These are phyloP conservation scores for Oryza meyeriana DNA, from an alignment of 176 grass and related monocot species.

Conservation along the genomic window DNA sequence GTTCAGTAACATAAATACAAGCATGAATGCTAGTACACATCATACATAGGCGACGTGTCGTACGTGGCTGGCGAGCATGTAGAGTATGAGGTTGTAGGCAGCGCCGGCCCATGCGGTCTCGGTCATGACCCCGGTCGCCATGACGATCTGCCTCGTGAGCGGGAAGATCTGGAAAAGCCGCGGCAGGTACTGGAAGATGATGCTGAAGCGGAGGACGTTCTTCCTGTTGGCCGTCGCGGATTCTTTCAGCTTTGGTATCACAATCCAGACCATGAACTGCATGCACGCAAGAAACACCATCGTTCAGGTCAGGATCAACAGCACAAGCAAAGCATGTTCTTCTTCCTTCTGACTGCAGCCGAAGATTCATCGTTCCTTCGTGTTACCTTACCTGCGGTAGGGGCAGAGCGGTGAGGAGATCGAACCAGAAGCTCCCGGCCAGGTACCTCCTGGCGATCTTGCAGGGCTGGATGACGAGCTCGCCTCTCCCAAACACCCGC, in stretches of 20 bases:
- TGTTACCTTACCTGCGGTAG: slow-evolving; percentile 70
- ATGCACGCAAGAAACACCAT: background rate
- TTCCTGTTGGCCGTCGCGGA: slow-evolving; percentile 51
- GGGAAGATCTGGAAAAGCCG: slow-evolving; percentile 91
- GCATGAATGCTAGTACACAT: too few relatives aligned
- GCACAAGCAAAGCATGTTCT: too few relatives aligned
- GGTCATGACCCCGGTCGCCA: slow-evolving; percentile 73
- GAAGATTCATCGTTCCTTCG: background rate
- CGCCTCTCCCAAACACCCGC: slow-evolving; percentile 81
- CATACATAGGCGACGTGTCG: background rate
- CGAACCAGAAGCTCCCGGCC: slow-evolving; percentile 57
- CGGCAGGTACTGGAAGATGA: slow-evolving; percentile 88
- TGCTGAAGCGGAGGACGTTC: slow-evolving; percentile 70
- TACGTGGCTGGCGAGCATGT: slow-evolving; percentile 99
- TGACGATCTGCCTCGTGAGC: slow-evolving; percentile 70
- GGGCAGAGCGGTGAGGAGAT: slow-evolving; percentile 73
- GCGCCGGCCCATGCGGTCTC: slow-evolving; percentile 92
- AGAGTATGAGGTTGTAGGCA: slow-evolving; percentile 94
- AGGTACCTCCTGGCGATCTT: slow-evolving; percentile 80
- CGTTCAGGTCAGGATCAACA: background rate
- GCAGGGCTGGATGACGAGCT: slow-evolving; percentile 79
- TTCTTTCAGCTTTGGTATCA: slow-evolving; percentile 58
- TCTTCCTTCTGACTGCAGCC: too few relatives aligned
- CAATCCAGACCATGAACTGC: slow-evolving; percentile 79
- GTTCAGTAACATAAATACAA: background rate